A percentile compares a stretch with the other conserved stretches of the same genome.
Conservation (phyloP, 2,329 filamentous ascomycete genomes). For the Paecilomyces sp. region DNA sequence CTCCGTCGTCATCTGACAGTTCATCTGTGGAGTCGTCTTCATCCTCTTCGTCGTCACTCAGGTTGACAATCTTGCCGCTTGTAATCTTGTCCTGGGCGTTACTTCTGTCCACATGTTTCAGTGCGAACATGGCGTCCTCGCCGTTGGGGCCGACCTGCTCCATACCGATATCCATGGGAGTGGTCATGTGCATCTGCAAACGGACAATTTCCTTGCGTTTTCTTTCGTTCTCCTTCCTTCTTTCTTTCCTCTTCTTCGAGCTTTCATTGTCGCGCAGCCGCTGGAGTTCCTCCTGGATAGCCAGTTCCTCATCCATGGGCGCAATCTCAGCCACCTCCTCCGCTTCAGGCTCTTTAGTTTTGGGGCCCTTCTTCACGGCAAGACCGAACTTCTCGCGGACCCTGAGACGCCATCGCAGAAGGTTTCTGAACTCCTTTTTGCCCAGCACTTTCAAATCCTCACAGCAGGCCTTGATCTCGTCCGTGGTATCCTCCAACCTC, state of each 20-base stretch:
- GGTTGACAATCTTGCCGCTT: constrained; percentile 65
- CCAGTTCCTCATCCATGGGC: constrained; percentile 89
- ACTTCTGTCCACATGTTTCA: constrained; percentile 74
- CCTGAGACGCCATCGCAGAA: constrained; percentile 83
- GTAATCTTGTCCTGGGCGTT: constrained; percentile 61
- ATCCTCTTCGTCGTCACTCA: constrained; percentile 54
- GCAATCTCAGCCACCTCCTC: constrained; percentile 78
- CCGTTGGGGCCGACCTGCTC: constrained; percentile 75
- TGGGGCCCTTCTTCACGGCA: constrained; percentile 60
- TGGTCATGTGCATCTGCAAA: constrained; percentile 95
- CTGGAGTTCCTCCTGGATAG: constrained; percentile 81
- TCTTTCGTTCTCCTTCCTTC: constrained; percentile 81
- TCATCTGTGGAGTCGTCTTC: constrained; percentile 54
- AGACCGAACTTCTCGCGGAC: constrained; percentile 89
- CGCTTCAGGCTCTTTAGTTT: constrained; percentile 43
- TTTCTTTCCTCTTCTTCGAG: constrained; percentile 71
- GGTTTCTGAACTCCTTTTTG: constrained; percentile 84
- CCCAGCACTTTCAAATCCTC: constrained; percentile 82
- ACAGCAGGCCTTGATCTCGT: constrained; percentile 73
- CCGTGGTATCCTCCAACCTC: constrained; percentile 77
- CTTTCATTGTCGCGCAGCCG: constrained; percentile 71
- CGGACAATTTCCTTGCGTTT: constrained; percentile 93
- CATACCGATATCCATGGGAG: constrained; percentile 91
- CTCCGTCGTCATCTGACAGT: constrained; percentile 67
- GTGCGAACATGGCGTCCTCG: constrained; percentile 75